These are phyloP conservation scores for Penicillium italicum DNA, from an alignment of 2,329 filamentous ascomycete species.

Conservation along the genomic window DNA sequence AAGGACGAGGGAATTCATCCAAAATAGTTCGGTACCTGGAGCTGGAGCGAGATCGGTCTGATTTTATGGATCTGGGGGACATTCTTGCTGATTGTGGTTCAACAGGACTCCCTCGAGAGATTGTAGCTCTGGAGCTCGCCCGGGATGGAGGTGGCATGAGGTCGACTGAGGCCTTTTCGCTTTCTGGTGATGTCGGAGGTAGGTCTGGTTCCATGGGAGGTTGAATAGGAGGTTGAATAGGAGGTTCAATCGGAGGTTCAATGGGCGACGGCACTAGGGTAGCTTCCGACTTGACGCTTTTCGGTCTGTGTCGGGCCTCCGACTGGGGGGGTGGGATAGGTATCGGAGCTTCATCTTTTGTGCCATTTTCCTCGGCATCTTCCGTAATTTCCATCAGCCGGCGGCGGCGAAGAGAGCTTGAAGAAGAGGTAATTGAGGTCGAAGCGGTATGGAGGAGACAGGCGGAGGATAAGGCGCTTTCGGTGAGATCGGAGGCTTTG, in stretches of 20 bases:
- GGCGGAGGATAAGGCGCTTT: conserved; percentile 80
- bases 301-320: conserved; percentile 23
- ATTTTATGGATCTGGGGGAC: conserved; percentile 19
- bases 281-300: conserved; percentile 34
- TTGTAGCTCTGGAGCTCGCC: conserved; percentile 20
- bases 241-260: not conserved
- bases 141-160: conserved; percentile 18
- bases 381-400: conserved; percentile 91
- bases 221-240: no score
- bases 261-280: conserved; percentile 32
- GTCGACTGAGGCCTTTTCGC: conserved; percentile 15
- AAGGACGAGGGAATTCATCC: conserved; percentile 37
- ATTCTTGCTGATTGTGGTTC: conserved; percentile 16
- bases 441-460: conserved; percentile 87
- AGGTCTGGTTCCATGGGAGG: conserved; percentile 4
- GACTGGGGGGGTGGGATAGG: conserved; percentile 19
- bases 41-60: conserved; percentile 21
- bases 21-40: conserved; percentile 28
- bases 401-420: conserved; percentile 70
- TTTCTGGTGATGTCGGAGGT: conserved; percentile 10
- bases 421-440: conserved; percentile 79
- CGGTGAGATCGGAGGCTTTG: conserved; percentile 72
- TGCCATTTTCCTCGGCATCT: conserved; percentile 74
- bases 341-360: conserved; percentile 43
- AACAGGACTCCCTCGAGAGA: conserved; percentile 14